phyloP scores from a whole-genome alignment of 306 rosid genomes.

The Cucumis sativus region DNA sequence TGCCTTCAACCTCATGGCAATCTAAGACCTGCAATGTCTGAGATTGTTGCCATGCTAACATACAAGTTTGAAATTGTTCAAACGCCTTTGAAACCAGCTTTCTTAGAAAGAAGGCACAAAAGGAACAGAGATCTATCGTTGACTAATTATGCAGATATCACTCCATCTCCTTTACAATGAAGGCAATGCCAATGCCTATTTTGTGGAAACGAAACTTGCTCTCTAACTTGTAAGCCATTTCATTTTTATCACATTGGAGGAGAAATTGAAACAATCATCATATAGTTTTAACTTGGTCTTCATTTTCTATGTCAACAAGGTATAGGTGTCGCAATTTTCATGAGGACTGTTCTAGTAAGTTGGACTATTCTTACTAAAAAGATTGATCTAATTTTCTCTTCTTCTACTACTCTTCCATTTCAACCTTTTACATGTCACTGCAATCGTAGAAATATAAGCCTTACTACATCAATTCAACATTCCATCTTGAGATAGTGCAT shows the following conservation, averaged over 20 bases:
- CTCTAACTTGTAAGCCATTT: neutral
- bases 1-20: conserved; percentile 66
- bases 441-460: neutral
- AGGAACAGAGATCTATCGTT: conserved; percentile 37
- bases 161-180: conserved; percentile 27
- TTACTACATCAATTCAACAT: neutral
- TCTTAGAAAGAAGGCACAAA: conserved; percentile 36
- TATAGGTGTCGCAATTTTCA: neutral
- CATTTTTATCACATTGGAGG: neutral
- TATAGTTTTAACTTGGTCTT: neutral
- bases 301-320: neutral
- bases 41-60: conserved; percentile 60
- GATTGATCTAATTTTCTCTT: neutral
- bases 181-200: neutral
- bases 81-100: conserved; percentile 46
- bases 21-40: conserved; percentile 78
- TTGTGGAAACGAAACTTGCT: neutral
- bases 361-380: neutral
- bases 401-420: neutral
- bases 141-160: conserved; percentile 31
- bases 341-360: neutral
- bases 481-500: neutral
- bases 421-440: neutral
- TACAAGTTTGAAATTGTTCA: conserved; percentile 35
- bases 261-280: neutral